These are phyloP conservation scores for Eucommia ulmoides DNA, from an alignment of 257 asterid genomes.

Conservation along the genomic window DNA sequence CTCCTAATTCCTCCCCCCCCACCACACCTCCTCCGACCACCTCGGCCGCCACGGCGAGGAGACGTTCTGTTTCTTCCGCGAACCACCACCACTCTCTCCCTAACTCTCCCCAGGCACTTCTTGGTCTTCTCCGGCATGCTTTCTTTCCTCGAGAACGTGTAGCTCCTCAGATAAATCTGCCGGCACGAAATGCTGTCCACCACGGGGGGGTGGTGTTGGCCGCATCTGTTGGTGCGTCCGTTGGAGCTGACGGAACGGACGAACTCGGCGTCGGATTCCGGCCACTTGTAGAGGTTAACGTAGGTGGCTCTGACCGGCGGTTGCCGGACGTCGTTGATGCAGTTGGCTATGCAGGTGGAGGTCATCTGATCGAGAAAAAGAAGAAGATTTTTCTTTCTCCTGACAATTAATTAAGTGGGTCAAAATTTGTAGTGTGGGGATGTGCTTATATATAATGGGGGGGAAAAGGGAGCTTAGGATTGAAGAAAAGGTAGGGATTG, in stretches of 20 bases:
- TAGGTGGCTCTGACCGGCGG: constrained; percentile 50
- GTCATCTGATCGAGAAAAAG: too few species aligned
- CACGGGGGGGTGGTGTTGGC: constrained; percentile 31
- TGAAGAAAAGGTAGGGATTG: too few species aligned
- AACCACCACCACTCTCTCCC: constrained; percentile 4
- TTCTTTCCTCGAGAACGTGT: constrained; percentile 71
- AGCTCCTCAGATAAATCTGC: constrained; percentile 69
- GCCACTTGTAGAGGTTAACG: constrained; percentile 80
- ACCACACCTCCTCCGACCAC: constrained; percentile 5
- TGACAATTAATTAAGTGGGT: too few species aligned
- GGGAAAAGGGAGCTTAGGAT: too few species aligned
- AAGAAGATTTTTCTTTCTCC: too few species aligned
- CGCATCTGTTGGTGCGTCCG: background rate
- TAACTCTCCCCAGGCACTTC: constrained; percentile 32
- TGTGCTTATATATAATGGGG: too few species aligned
- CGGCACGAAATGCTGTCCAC: constrained; percentile 80
- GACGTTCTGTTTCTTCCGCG: constrained; percentile 7
- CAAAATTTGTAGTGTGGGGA: too few species aligned
- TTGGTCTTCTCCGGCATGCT: constrained; percentile 12
- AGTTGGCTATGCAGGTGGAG: constrained; percentile 43
- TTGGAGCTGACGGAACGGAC: constrained; percentile 53
- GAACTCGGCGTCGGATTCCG: constrained; percentile 76
- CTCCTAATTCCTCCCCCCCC: constrained; percentile 19
- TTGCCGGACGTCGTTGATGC: constrained; percentile 36
- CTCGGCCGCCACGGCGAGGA: constrained; percentile 6